Conservation (phyloP, 2,329 filamentous ascomycete genomes). For the Hymenotorrendiella dingleyae region DNA sequence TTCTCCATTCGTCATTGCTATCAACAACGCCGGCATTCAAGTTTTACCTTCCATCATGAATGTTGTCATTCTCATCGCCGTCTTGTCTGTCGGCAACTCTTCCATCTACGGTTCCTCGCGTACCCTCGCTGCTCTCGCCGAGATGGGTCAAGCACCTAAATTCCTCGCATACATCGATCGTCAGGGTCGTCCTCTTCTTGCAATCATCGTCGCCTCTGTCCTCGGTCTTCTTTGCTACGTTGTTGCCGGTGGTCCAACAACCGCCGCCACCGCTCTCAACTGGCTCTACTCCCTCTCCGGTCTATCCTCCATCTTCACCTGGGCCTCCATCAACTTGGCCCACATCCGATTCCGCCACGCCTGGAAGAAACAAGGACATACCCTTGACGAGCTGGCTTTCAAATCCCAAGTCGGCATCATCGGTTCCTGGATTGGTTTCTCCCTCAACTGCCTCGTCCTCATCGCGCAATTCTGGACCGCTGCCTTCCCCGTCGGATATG, state of each 20-base stretch:
- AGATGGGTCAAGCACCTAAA: slow-evolving; percentile 53
- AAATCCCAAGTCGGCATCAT: slow-evolving; percentile 50
- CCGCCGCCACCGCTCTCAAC: slow-evolving; percentile 46
- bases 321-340: slow-evolving; percentile 58
- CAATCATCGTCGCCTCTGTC: slow-evolving; percentile 34
- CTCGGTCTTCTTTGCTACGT: slow-evolving; percentile 43
- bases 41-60: slow-evolving; percentile 55
- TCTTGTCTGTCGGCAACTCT: slow-evolving; percentile 53
- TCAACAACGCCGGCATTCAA: slow-evolving; percentile 44
- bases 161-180: slow-evolving; percentile 53
- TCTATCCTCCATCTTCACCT: slow-evolving; percentile 53
- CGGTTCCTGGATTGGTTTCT: slow-evolving; percentile 57
- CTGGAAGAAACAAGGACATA: slow-evolving; percentile 52
- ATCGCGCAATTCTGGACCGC: slow-evolving; percentile 37
- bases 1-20: slow-evolving; percentile 54
- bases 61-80: slow-evolving; percentile 51
- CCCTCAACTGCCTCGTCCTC: slow-evolving; percentile 42
- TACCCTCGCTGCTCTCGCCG: slow-evolving; percentile 52
- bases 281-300: slow-evolving; percentile 62
- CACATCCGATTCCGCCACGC: slow-evolving; percentile 64
- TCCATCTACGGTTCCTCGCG: slow-evolving; percentile 54
- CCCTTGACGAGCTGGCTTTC: slow-evolving; percentile 61
- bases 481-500: slow-evolving; percentile 42
- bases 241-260: slow-evolving; percentile 43
- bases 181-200: slow-evolving; percentile 48